Conservation (phyloP, 768 basidiomycete species). For the Russula virescens region DNA sequence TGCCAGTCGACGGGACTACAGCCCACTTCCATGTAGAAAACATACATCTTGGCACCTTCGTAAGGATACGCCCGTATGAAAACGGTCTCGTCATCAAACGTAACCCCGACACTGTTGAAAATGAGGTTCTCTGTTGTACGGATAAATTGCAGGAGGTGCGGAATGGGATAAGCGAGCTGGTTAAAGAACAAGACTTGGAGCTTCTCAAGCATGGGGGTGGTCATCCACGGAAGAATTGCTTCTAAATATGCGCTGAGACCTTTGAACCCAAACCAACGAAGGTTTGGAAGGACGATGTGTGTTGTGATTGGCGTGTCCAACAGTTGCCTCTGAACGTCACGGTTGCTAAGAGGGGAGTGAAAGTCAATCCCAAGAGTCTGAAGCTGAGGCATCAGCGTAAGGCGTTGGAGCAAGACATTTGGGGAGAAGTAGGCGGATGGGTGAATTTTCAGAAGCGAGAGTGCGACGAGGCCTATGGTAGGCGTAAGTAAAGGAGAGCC, state of each 20-base stretch:
- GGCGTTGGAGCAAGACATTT: background rate
- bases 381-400: background rate
- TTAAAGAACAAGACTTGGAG: background rate
- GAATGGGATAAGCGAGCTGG: background rate
- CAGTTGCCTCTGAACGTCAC: background rate
- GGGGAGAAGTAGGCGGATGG: background rate
- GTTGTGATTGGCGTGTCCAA: background rate
- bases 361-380: background rate
- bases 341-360: background rate
- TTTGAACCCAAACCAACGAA: background rate
- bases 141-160: background rate
- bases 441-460: background rate
- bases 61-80: background rate
- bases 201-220: background rate
- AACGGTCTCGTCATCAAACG: background rate
- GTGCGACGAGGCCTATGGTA: background rate
- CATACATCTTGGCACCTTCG: background rate
- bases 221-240: background rate
- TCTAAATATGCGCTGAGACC: background rate
- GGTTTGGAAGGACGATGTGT: background rate
- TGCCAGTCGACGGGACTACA: background rate
- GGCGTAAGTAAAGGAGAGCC: background rate
- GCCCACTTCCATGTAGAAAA: background rate
- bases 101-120: background rate
- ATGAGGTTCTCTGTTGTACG: background rate